Evolutionary conservation across 2,329 filamentous ascomycete species (phyloP).

Genomic region (Fusarium torreyae): DNA sequence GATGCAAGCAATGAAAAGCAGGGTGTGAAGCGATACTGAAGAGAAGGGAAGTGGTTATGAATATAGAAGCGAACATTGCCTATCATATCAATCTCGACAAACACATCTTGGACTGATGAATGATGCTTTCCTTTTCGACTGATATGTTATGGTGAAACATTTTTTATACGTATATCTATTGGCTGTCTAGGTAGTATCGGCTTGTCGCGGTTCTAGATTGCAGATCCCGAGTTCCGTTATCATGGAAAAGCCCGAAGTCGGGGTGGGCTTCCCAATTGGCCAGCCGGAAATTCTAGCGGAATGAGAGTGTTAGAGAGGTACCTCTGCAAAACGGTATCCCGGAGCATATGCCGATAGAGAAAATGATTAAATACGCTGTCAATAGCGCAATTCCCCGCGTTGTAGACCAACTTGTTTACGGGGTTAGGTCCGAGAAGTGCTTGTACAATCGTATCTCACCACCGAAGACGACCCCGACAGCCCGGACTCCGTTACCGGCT

Average conservation of each 20-base stretch:
- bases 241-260: conserved; percentile 18
- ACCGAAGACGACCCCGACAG: conserved; percentile 36
- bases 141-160: too few relatives aligned
- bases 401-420: conserved; percentile 3
- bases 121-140: background rate
- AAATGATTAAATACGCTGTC: background rate
- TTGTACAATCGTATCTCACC: conserved; percentile 35
- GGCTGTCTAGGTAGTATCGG: conserved; percentile 1
- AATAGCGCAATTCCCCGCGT: background rate
- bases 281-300: background rate
- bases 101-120: conserved; percentile 5
- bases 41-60: conserved; percentile 9
- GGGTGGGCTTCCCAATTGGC: conserved; percentile 1
- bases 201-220: conserved; percentile 27
- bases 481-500: conserved; percentile 49
- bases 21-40: conserved; percentile 52
- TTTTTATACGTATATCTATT: background rate
- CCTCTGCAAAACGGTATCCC: conserved; percentile 11
- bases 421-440: conserved; percentile 25
- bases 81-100: conserved; percentile 19
- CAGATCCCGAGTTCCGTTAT: conserved; percentile 32
- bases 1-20: conserved; percentile 58
- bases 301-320: conserved; percentile 28
- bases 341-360: conserved; percentile 26
- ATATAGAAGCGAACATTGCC: conserved; percentile 17